Evolutionary conservation across 352 stramenopile species (phyloP), one percentile per base, ranked within the genome.

Genomic region (Globisporangium nodosum): DNA sequence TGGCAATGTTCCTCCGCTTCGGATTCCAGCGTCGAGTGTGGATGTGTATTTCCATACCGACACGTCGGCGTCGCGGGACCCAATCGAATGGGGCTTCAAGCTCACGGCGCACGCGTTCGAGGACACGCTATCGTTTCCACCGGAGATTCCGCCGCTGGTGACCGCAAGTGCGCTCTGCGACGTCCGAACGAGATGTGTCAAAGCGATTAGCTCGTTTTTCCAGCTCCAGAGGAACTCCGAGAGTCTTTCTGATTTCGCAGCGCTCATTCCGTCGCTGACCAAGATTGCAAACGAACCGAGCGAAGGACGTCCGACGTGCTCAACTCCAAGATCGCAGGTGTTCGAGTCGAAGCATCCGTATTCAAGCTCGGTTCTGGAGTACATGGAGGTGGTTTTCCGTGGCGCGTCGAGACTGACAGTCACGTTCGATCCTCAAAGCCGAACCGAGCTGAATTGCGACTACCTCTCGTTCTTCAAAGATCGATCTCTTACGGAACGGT

Each of bases 281-380:
- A 62, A 58, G 12, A 68, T 90, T 47, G 77, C 83, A 11, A 87
- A 83, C 24, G 52, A 64, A 12, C 65, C 64, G 11, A 68, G 69
- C 52, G 61, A 77, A 20, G 81, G 74, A 0, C 65, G 69, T 33
- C 76, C 77, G 15, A 86, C 77, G 12, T 70, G 78, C 40, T 79
- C 71, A 3, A 70, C 68, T 0, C 65, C 78, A 5, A 78, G 79
- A 37, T 76, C 64, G 3, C 78, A 94, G 54, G 68, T 77, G 35
- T 88, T 94, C 42, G 88, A 97, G 57, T 93, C 82, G 0, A 85
- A 85, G 52, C 88, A 97, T 56, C 87, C 86, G 16, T 97, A 97
- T 49, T 54, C 66, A 31, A 87, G 95, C 50, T 90, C 74, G 1
- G 77, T 91, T 35, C 65, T 79, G n/a, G 78, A 90, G 60, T 92